Base-by-base conservation (phyloP, 805 yeast species). In the Wickerhamomyces kurtzmanii region DNA sequence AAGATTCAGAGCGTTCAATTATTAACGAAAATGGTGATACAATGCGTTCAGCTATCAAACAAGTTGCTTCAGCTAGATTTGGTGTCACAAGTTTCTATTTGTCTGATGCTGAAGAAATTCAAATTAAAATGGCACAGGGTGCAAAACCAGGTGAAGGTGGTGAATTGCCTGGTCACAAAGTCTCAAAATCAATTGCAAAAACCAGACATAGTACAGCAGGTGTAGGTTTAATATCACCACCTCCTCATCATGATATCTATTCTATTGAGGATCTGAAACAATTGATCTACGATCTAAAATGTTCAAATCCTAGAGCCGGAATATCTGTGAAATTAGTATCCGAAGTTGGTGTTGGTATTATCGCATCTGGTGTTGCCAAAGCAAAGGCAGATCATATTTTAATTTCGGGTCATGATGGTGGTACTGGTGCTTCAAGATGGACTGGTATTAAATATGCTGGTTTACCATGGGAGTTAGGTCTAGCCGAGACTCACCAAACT, bases 61-160 rank as follows among this genome's bases (percentile, higher is more conserved):
- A 89, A 62, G 81, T 89, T 54, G 98, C 98, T 11, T 85, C 96
- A 24, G 96, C 96, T 43, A 73, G 98, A 59, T 89, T 89, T 49
- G 98, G 98, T 66, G 98, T 89, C 28, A 89, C 98, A 4, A 85
- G 96, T 3, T 74, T 79, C 58, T 89, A 91, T 55, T 66, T 89
- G 45, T 75, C 96, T 20, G 97, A 89, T 59, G 94, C 97, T 23
- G 97, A 89, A 48, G 97, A 89, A 62, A 74, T 89, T 38, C 98
- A 89, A 60, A 91, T 89, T 57, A 89, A 89, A 63, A 86, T 89
- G 87, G 97, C 97, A 8, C 98, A 89, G 62, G 97, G 98, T 62
- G 98, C 98, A 31, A 89, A 89, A 61, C 97, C 97, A 8, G 98
- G 97, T 64, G 97, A 91, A 66, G 98, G 98, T 68, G 98, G 98